These are phyloP conservation scores for Uromyces viciae-fabae DNA, from an alignment of 1,284 basidiomycete species.

Conservation along the genomic window DNA sequence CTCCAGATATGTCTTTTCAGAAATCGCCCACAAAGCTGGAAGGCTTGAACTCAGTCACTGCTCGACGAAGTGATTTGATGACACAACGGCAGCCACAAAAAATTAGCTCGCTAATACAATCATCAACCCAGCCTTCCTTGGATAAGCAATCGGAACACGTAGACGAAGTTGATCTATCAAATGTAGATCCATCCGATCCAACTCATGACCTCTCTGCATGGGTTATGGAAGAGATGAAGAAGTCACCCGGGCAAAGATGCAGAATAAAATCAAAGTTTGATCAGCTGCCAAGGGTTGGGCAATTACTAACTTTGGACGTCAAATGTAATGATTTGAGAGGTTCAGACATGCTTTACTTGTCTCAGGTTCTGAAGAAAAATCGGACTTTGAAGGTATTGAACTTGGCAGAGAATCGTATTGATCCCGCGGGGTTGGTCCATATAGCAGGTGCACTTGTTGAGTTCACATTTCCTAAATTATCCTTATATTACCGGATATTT, in stretches of 20 bases:
- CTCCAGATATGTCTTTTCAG: background rate
- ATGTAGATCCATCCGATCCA: background rate
- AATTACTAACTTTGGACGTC: constrained; percentile 34
- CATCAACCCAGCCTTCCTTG: background rate
- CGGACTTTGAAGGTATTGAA: constrained; percentile 90
- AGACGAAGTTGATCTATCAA: background rate
- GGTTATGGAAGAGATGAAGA: constrained; percentile 31
- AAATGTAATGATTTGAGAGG: constrained; percentile 40
- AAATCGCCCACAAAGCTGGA: background rate
- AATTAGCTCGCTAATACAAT: background rate
- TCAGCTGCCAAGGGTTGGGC: constrained; percentile 30
- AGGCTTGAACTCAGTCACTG: constrained; percentile 33
- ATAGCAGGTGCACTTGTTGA: constrained; percentile 81
- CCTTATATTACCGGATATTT: background rate
- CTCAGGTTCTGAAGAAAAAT: constrained; percentile 92
- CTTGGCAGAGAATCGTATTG: constrained; percentile 86
- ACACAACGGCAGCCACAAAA: background rate
- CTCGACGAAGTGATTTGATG: constrained; percentile 25
- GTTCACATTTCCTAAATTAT: constrained; percentile 51
- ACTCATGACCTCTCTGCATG: background rate
- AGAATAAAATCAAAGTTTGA: constrained; percentile 32
- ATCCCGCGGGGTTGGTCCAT: constrained; percentile 70
- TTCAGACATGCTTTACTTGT: constrained; percentile 76
- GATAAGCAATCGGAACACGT: background rate
- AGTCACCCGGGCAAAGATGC: constrained; percentile 28